Evolutionary conservation across 305 asterid genomes (phyloP).

Genomic region (Fraxinus baroniana): DNA sequence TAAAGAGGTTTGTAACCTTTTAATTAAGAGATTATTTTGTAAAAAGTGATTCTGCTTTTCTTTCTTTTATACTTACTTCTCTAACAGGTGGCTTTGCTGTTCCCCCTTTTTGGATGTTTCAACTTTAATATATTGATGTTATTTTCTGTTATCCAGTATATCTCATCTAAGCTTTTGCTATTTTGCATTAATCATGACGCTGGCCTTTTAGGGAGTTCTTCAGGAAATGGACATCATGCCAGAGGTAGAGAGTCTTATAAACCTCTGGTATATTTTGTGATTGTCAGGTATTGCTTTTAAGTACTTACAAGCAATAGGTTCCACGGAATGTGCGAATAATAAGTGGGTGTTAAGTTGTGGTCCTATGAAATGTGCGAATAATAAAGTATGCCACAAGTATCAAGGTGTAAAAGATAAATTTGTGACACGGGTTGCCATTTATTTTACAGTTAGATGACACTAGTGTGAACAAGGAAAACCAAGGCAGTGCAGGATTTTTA

Average conservation of each 20-base stretch:
- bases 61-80: background rate
- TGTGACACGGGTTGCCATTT: background rate
- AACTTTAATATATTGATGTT: background rate
- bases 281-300: background rate
- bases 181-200: background rate
- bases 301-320: background rate
- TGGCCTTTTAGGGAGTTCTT: background rate
- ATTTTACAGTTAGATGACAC: background rate
- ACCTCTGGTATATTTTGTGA: background rate
- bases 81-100: background rate
- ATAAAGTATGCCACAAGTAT: background rate
- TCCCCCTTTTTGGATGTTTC: background rate
- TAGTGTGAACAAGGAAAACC: background rate
- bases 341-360: background rate
- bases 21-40: background rate
- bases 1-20: background rate
- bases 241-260: background rate
- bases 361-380: background rate
- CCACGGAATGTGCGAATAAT: background rate
- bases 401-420: background rate
- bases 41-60: constrained; percentile 23
- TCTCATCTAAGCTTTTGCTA: background rate
- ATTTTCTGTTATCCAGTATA: background rate
- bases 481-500: background rate
- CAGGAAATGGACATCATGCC: background rate